Evolutionary conservation across 2,329 filamentous ascomycete genomes (phyloP).

Genomic region (Colletotrichum sp.): DNA sequence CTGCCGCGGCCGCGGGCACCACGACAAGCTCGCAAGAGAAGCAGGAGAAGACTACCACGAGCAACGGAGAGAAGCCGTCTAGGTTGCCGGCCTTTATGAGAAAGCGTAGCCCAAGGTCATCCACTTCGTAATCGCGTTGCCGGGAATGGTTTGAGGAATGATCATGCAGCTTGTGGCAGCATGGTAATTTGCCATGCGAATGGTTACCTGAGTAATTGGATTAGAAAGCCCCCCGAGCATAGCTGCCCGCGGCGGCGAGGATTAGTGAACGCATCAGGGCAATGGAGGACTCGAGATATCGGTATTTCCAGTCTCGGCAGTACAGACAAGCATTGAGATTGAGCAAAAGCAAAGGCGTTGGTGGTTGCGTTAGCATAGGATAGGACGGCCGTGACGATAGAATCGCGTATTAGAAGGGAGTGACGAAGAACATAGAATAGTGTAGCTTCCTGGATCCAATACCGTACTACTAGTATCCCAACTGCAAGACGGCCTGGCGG

Average conservation of each 20-base stretch:
- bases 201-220: background rate
- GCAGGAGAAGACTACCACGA: background rate
- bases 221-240: background rate
- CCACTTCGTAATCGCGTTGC: background rate
- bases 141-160: background rate
- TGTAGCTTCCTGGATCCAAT: background rate
- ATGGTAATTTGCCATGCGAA: background rate
- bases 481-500: background rate
- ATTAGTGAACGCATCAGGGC: background rate
- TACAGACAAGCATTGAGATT: background rate
- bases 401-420: background rate
- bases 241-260: background rate
- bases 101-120: slow-evolving; percentile 19
- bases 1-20: background rate
- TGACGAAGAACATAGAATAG: background rate
- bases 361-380: background rate
- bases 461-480: background rate
- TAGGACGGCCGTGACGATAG: slow-evolving; percentile 1
- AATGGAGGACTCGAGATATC: background rate
- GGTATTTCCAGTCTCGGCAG: background rate
- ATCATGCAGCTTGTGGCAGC: background rate
- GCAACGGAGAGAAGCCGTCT: slow-evolving; percentile 12
- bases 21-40: slow-evolving; percentile 4
- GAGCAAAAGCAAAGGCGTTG: slow-evolving; percentile 15
- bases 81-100: slow-evolving; percentile 19